These are phyloP conservation scores for Sporothrix protearum DNA, from an alignment of 2,329 filamentous ascomycete genomes.

Conservation along the genomic window DNA sequence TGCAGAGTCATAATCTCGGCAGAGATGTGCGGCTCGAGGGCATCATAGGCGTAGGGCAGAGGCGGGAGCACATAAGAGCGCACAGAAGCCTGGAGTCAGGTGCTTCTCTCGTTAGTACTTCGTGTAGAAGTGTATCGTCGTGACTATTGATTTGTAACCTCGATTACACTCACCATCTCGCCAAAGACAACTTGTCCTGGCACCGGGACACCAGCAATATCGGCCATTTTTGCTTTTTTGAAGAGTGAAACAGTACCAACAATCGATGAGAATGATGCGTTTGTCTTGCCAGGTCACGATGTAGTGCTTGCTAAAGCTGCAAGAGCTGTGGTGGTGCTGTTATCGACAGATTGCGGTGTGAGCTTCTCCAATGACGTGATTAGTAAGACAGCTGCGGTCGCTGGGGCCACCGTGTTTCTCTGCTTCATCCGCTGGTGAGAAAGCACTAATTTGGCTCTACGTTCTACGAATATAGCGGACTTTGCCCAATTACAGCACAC, in stretches of 20 bases:
- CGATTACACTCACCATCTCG: slow-evolving; percentile 16
- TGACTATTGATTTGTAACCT: no score
- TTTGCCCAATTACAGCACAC: not conserved
- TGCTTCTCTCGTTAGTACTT: no score
- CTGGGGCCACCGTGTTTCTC: slow-evolving; percentile 6
- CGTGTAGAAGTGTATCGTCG: no score
- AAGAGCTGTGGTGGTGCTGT: not conserved
- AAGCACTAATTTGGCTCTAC: not conserved
- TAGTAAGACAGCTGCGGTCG: not conserved
- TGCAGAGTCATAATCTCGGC: slow-evolving; percentile 94
- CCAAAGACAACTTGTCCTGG: slow-evolving; percentile 20
- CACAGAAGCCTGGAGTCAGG: not conserved
- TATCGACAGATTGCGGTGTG: not conserved
- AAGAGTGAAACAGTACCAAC: not conserved
- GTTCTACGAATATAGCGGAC: not conserved
- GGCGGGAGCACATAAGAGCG: slow-evolving; percentile 31
- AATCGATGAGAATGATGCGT: not conserved
- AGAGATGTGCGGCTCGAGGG: slow-evolving; percentile 66
- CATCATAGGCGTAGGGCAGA: slow-evolving; percentile 36
- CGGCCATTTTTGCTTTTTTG: slow-evolving; percentile 3
- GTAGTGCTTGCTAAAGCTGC: not conserved
- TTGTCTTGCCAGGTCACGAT: not conserved
- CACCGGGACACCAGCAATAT: slow-evolving; percentile 6
- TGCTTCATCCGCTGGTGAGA: not conserved
- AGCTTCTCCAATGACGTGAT: slow-evolving; percentile 8